These are phyloP conservation scores for Panicum virgatum DNA, from an alignment of 202 grass and related monocot genomes.

Conservation along the genomic window DNA sequence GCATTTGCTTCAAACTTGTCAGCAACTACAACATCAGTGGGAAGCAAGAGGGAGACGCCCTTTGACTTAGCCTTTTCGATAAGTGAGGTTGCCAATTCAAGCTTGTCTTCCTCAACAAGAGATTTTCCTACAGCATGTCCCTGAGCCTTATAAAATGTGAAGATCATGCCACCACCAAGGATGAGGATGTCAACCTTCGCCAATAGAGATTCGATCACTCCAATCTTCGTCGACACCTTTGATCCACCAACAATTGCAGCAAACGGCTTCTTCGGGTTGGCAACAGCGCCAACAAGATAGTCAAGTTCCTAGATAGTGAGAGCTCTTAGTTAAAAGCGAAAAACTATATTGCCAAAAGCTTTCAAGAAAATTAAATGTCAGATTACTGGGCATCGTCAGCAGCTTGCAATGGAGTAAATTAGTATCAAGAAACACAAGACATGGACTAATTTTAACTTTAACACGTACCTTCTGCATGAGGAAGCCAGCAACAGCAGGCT, in stretches of 20 bases:
- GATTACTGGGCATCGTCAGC: neutral
- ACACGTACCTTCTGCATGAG: constrained; percentile 61
- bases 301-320: constrained; percentile 58
- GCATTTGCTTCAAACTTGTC: constrained; percentile 73
- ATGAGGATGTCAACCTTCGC: constrained; percentile 77
- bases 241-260: constrained; percentile 73
- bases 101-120: constrained; percentile 78
- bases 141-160: constrained; percentile 82
- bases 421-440: neutral
- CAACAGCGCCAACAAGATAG: constrained; percentile 71
- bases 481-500: constrained; percentile 65
- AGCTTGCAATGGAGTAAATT: neutral
- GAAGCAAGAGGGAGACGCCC: constrained; percentile 62
- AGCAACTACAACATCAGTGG: constrained; percentile 68
- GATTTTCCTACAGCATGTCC: constrained; percentile 66
- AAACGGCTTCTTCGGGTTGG: constrained; percentile 71
- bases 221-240: constrained; percentile 72
- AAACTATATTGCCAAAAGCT: neutral
- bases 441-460: neutral
- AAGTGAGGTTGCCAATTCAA: constrained; percentile 59
- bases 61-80: constrained; percentile 67
- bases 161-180: constrained; percentile 81
- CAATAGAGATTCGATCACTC: constrained; percentile 73
- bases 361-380: neutral
- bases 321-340: constrained; percentile 26